phyloP scores from a whole-genome alignment of 1,284 basidiomycete genomes.

The Melampsora occidentalis region DNA sequence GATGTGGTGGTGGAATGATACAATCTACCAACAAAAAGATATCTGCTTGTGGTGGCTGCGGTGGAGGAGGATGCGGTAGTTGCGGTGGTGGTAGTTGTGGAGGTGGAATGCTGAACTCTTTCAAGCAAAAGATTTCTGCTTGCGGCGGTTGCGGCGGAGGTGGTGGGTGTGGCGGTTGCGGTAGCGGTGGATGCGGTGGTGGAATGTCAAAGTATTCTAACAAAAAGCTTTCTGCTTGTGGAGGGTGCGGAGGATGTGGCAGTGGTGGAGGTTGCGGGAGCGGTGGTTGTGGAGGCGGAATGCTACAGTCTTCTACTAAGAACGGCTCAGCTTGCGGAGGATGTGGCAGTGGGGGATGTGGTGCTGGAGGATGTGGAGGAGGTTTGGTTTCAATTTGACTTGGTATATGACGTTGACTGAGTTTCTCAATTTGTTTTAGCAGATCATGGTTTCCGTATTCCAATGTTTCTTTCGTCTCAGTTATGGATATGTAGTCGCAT shows the following conservation, averaged over 20 bases:
- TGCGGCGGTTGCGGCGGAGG: neutral
- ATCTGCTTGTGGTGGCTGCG: neutral
- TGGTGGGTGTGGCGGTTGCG: neutral
- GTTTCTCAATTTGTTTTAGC: no score
- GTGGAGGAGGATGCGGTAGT: neutral
- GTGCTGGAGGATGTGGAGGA: conserved; percentile 10
- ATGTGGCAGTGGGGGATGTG: conserved; percentile 6
- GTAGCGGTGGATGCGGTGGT: neutral
- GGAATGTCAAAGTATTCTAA: neutral
- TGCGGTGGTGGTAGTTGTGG: conserved; percentile 5
- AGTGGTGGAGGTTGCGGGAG: neutral
- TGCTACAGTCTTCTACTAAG: neutral
- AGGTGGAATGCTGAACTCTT: neutral
- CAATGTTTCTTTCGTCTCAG: no score
- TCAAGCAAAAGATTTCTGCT: neutral
- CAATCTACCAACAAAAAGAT: neutral
- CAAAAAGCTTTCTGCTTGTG: neutral
- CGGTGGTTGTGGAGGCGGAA: conserved; percentile 2
- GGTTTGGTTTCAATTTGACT: neutral
- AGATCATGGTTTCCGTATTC: no score
- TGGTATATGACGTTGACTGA: no score
- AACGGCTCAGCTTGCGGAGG: neutral
- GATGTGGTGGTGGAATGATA: neutral
- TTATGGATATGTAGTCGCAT: no score
- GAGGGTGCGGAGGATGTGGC: neutral